Evolutionary conservation across 164 flowering plant species (phyloP), one percentile per base, ranked within the genome.

Genomic region (Magnolia kwangsiensis): DNA sequence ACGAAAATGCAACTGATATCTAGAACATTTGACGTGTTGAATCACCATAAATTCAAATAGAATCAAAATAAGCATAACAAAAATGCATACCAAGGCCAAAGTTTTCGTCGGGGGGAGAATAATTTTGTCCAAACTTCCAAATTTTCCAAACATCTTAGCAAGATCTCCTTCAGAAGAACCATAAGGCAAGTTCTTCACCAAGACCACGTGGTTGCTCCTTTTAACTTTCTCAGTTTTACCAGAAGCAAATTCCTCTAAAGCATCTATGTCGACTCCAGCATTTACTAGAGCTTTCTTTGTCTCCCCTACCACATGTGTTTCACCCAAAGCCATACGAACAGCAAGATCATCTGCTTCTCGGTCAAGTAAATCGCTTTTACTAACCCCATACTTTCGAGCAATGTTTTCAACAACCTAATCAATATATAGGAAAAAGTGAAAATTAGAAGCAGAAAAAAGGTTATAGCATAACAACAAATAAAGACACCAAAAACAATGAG

Each of bases 101-200:
- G 96, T 90, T 83, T 88, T 96, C 65, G 98, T 91, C 63, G 93
- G 88, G 77, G 98, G 98, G 31, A 96, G 85, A 81, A 96, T 85
- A 77, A 96, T 77, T 82, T 91, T 92, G 63, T 96, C 98, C 84
- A 96, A 76, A 76, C 90, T 86, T 66, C 98, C 98, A 85, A 88
- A 96, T 59, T 85, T 92, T 58, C 95, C 91, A 83, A 94, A 96
- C 96, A 90, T 90, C 59, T 85, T 78, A 58, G 86, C 88, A 18
- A 96, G 87, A 69, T 96, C 99, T 76, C 82, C 82, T 78, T 92
- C 97, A 67, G 92, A 85, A 71, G 96, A 93, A 79, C 89, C 89
- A 84, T 85, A 93, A 19, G 99, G 98, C 87, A 96, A 90, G 82
- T 96, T 93, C 89, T 96, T 96, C 76, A 92, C 98, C 58, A 96